phyloP scores from a whole-genome alignment of 2,329 filamentous ascomycete genomes.

The Elsinoe arachidis region DNA sequence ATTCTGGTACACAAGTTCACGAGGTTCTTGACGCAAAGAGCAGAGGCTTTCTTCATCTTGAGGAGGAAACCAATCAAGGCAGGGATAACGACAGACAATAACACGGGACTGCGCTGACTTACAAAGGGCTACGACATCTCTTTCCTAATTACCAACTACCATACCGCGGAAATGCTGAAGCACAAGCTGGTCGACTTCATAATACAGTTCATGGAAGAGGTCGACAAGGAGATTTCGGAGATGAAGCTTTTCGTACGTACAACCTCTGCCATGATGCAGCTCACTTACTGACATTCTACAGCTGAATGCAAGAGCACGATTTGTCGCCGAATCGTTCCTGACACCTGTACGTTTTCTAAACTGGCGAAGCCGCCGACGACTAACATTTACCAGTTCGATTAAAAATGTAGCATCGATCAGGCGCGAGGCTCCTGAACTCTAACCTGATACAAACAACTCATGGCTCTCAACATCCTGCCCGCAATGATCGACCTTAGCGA shows the following conservation, averaged over 20 bases:
- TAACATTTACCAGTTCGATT: conserved; percentile 6
- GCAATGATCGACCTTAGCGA: background rate
- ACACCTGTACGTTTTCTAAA: conserved; percentile 59
- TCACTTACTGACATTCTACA: conserved; percentile 37
- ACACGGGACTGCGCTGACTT: conserved; percentile 15
- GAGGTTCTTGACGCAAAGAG: conserved; percentile 88
- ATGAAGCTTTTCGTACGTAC: conserved; percentile 96
- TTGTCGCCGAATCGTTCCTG: conserved; percentile 96
- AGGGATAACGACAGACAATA: conserved; percentile 20
- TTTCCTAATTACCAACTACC: conserved; percentile 97
- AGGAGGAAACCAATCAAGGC: conserved; percentile 93
- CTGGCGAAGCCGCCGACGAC: background rate
- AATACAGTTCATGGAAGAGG: conserved; percentile 99
- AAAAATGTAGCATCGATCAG: background rate
- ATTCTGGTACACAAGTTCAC: conserved; percentile 99
- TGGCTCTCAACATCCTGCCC: no score
- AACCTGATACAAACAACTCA: no score
- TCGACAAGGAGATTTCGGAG: conserved; percentile 99
- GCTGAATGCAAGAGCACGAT: conserved; percentile 94
- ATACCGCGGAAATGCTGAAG: conserved; percentile 97
- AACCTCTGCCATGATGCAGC: background rate
- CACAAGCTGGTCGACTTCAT: conserved; percentile 99
- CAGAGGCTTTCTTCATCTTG: conserved; percentile 94
- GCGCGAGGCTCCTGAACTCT: no score
- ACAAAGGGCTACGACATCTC: conserved; percentile 93